Evolutionary conservation across 1,284 basidiomycete species (phyloP), one percentile per base, ranked within the genome.

Genomic region (Ceratobasidium sp.): DNA sequence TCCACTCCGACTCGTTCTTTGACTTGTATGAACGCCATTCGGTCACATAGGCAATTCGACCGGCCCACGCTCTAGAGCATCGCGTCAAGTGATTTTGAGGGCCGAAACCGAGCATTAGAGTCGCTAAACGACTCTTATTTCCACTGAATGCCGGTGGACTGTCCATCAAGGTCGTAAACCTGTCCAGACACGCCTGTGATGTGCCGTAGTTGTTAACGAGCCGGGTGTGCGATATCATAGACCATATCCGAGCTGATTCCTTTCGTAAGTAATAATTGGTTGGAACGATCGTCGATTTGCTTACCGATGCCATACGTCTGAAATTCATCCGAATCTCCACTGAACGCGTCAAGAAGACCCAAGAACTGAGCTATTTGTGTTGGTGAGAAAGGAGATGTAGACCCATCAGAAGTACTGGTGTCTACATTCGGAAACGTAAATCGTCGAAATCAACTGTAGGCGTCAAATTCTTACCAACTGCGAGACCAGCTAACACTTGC

Each of bases 181-280:
- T 50, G 33, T 67, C 65, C n/a, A 67, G 24, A n/a, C 65, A 56
- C 1, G 65, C 65, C 1, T 53, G 15, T 11, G 51, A 41, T 3
- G 51, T 29, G 1, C 65, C 65, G 29, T 44, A 67, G 53, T 47
- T 56, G 22, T 67, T 67, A 14, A 54, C 44, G 19, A 56, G 48
- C 22, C 67, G 67, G 14, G 56, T 54, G 50, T 71, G 54, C 67
- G 54, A 71, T 17, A 71, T 71, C 56, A 71, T 71, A 31, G 14
- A 27, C 67, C 67, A 71, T 2, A 71, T 11, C 14, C 67, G 67
- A 7, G 67, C 67, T 71, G 44, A 31, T 41, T 41, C n/a, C n/a
- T n/a, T n/a, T n/a, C n/a, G 15, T 29, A 17, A 31, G 27, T 7
- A 27, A 17, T 41, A 41, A 41, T 11, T 41, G 36, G 36, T 41